phyloP scores from a whole-genome alignment of 768 basidiomycete species.

The Termitomyces bulborhizus region DNA sequence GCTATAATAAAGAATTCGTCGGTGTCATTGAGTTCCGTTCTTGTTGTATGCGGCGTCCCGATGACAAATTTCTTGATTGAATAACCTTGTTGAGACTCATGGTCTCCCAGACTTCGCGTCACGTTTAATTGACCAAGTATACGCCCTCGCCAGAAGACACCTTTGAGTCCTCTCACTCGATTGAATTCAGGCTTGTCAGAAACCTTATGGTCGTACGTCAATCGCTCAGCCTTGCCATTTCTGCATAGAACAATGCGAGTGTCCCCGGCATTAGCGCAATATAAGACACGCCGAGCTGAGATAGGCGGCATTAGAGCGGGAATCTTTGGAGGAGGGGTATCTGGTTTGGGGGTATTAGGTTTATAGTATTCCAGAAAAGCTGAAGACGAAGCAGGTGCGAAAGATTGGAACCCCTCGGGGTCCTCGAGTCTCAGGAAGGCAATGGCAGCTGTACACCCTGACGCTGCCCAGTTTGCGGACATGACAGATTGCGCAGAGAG shows the following conservation, averaged over 20 bases:
- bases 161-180: constrained; percentile 10
- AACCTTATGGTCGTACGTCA: constrained; percentile 14
- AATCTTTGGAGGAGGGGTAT: neutral
- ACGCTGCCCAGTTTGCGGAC: constrained; percentile 13
- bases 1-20: constrained; percentile 13
- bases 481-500: constrained; percentile 6
- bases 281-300: constrained; percentile 9
- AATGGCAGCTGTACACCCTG: constrained; percentile 12
- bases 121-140: constrained; percentile 13
- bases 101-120: constrained; percentile 13
- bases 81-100: constrained; percentile 13
- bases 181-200: constrained; percentile 8
- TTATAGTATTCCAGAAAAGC: constrained; percentile 4
- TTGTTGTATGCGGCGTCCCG: constrained; percentile 7
- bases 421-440: constrained; percentile 14
- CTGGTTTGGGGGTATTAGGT: neutral
- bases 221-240: constrained; percentile 8
- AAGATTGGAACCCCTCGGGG: constrained; percentile 6
- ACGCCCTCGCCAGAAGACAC: constrained; percentile 13
- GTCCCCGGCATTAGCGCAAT: constrained; percentile 12
- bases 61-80: constrained; percentile 13
- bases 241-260: constrained; percentile 10
- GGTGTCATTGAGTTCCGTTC: constrained; percentile 1
- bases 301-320: constrained; percentile 1
- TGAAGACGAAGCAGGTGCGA: neutral